phyloP scores from a whole-genome alignment of 1,139 yeast genomes.

The Saccharomyces hybrid region DNA sequence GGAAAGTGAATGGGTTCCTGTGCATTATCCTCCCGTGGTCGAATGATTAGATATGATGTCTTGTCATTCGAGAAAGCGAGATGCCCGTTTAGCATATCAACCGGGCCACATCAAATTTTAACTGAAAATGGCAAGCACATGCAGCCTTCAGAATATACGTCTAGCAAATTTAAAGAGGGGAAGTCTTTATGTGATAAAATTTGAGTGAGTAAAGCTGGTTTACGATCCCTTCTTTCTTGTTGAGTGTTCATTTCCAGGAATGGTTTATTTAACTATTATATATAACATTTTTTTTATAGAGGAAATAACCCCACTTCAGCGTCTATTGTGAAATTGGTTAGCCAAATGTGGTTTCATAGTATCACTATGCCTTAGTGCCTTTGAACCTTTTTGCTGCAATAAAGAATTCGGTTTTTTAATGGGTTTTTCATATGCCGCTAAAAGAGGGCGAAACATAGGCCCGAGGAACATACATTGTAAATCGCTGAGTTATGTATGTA shows the following conservation, averaged over 20 bases:
- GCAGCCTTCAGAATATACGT: too few relatives aligned
- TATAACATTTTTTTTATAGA: not conserved
- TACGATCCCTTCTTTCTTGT: not conserved
- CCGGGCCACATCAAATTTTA: not conserved
- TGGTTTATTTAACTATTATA: not conserved
- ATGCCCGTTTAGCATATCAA: too few relatives aligned
- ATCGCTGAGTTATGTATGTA: not conserved
- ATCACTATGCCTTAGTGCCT: not conserved
- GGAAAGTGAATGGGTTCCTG: constrained; percentile 20
- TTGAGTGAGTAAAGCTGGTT: not conserved
- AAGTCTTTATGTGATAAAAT: not conserved
- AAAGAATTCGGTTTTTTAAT: not conserved
- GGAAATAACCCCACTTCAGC: not conserved
- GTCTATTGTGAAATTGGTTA: not conserved
- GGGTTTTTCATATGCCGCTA: not conserved
- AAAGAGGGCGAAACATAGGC: not conserved
- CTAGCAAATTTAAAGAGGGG: too few relatives aligned
- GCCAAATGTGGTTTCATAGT: not conserved
- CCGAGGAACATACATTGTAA: not conserved
- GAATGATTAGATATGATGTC: constrained; percentile 19
- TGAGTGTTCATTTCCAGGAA: not conserved
- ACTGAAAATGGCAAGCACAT: too few relatives aligned
- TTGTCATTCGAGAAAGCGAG: too few relatives aligned
- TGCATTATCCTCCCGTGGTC: constrained; percentile 34
- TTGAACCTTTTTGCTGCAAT: not conserved